phyloP scores from a whole-genome alignment of 2,329 filamentous ascomycete species.

The Orbilia ellipsospora region DNA sequence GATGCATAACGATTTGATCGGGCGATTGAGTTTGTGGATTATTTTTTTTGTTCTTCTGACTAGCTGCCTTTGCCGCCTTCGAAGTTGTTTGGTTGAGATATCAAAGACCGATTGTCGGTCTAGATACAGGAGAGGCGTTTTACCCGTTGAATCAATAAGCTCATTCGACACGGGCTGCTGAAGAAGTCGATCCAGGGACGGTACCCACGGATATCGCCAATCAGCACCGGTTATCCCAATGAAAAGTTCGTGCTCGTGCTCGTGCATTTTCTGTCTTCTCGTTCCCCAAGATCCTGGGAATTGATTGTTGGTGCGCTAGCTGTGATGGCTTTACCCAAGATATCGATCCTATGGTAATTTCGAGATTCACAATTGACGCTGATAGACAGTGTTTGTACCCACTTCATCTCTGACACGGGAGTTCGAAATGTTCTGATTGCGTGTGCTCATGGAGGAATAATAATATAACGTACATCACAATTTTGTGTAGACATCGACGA shows the following conservation, averaged over 20 bases:
- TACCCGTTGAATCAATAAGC: slow-evolving; percentile 12
- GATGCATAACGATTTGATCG: slow-evolving; percentile 3
- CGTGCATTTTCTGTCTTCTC: slow-evolving; percentile 17
- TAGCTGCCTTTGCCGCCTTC: slow-evolving; percentile 38
- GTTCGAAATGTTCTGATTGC: too few relatives aligned
- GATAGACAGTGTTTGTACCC: slow-evolving; percentile 24
- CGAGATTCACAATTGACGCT: slow-evolving; percentile 30
- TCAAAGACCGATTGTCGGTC: slow-evolving; percentile 24
- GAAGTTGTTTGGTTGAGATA: slow-evolving; percentile 7
- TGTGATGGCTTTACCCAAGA: slow-evolving; percentile 8
- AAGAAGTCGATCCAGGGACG: slow-evolving; percentile 44
- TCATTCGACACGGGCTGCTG: slow-evolving; percentile 39
- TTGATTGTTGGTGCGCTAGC: slow-evolving; percentile 16
- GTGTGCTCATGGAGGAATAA: not conserved
- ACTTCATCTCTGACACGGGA: slow-evolving; percentile 2
- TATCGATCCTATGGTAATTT: slow-evolving; percentile 38
- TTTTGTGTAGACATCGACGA: too few relatives aligned
- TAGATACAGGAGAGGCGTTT: not conserved
- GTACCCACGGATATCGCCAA: slow-evolving; percentile 24
- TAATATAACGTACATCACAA: slow-evolving; percentile 2
- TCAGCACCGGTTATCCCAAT: slow-evolving; percentile 25
- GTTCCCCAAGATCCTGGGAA: slow-evolving; percentile 27
- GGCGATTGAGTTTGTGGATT: slow-evolving; percentile 18
- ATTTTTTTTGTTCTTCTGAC: slow-evolving; percentile 24
- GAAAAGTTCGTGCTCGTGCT: not conserved